A percentile compares a stretch with the other conserved stretches of the same genome.
Conservation (phyloP, 768 basidiomycete species). For the Leccinellum albellum region DNA sequence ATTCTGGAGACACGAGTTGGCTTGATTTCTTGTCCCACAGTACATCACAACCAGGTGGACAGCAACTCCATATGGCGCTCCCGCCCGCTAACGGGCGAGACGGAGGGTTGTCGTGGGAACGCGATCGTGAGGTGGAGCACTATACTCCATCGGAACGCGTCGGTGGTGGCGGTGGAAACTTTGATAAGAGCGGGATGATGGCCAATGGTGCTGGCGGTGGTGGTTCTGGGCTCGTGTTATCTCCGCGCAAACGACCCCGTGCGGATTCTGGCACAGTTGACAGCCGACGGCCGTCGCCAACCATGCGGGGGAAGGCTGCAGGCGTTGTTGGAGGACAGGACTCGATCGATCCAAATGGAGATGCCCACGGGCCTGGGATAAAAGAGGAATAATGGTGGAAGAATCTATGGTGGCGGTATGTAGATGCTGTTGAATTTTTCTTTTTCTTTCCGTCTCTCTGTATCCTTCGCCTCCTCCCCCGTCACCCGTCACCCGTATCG, state of each 20-base stretch:
- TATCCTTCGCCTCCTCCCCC: neutral
- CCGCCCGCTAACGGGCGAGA: slow-evolving; percentile 25
- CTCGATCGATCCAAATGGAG: slow-evolving; percentile 13
- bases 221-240: slow-evolving; percentile 18
- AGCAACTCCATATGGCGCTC: slow-evolving; percentile 30
- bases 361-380: slow-evolving; percentile 15
- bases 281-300: slow-evolving; percentile 20
- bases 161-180: slow-evolving; percentile 11
- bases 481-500: neutral
- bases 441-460: neutral
- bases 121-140: slow-evolving; percentile 29
- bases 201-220: neutral
- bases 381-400: slow-evolving; percentile 26
- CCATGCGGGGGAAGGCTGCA: slow-evolving; percentile 8
- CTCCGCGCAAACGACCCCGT: slow-evolving; percentile 30
- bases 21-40: slow-evolving; percentile 32
- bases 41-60: slow-evolving; percentile 22
- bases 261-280: slow-evolving; percentile 19
- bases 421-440: neutral
- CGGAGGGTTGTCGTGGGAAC: slow-evolving; percentile 28
- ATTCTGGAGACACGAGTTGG: slow-evolving; percentile 31
- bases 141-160: slow-evolving; percentile 29
- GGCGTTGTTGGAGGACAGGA: slow-evolving; percentile 11
- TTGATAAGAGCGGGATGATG: neutral
- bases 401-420: neutral